These are phyloP conservation scores for Rhynchospora pubera DNA, from an alignment of 176 grass and related monocot species.

Conservation along the genomic window DNA sequence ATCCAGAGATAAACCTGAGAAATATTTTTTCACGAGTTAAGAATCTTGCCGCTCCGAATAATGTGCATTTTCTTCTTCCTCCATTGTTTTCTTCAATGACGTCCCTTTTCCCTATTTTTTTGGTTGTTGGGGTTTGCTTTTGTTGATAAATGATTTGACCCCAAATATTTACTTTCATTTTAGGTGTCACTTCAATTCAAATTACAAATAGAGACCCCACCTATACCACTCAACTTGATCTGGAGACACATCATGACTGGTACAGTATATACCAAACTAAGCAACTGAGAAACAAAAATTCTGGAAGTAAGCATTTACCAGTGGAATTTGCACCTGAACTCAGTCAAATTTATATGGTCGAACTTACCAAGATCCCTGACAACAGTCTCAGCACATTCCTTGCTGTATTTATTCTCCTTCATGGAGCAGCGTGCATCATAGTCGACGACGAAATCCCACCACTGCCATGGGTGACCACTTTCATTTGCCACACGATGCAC, in stretches of 20 bases:
- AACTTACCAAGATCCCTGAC: conserved; percentile 53
- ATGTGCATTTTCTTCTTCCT: background rate
- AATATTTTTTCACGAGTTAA: background rate
- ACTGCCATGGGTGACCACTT: conserved; percentile 56
- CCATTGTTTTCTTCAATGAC: background rate
- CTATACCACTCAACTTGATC: background rate
- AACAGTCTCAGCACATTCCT: conserved; percentile 66
- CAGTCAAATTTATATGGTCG: background rate
- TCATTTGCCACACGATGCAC: conserved; percentile 79
- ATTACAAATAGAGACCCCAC: background rate
- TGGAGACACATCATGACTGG: conserved; percentile 2
- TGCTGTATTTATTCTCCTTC: conserved; percentile 96
- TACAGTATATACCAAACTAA: background rate
- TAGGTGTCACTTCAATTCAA: background rate
- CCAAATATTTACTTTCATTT: background rate
- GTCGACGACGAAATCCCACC: conserved; percentile 95
- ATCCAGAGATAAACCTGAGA: conserved; percentile 42
- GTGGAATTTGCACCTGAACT: background rate
- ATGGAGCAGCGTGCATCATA: conserved; percentile 93
- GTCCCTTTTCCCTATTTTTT: background rate
- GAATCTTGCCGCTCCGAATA: background rate
- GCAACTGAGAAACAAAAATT: background rate
- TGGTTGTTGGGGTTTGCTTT: background rate
- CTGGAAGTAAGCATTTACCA: background rate
- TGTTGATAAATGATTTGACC: background rate